phyloP scores from a whole-genome alignment of 352 stramenopile species.

The Aphanomyces cochlioides region DNA sequence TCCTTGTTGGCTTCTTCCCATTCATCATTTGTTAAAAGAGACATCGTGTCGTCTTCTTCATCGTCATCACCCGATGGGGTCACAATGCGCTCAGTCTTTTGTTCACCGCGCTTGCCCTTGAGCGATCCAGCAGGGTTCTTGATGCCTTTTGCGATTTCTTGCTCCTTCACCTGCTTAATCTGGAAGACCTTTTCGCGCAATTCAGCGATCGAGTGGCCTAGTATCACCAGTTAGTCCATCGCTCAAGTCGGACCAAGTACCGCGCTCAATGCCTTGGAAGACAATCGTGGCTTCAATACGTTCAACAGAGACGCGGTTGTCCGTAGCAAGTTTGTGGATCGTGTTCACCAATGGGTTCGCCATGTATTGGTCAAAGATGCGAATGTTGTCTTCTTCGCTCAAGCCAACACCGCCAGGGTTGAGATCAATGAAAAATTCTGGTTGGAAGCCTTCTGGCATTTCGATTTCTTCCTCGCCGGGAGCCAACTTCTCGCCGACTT shows the following conservation, averaged over 20 bases:
- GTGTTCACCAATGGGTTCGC: slow-evolving; percentile 85
- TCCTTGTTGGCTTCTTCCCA: slow-evolving; percentile 56
- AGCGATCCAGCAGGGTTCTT: slow-evolving; percentile 58
- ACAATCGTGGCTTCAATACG: slow-evolving; percentile 78
- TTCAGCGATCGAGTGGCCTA: slow-evolving; percentile 49
- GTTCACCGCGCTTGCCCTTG: slow-evolving; percentile 37
- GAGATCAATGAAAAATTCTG: slow-evolving; percentile 41
- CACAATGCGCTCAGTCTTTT: neutral
- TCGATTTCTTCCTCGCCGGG: slow-evolving; percentile 59
- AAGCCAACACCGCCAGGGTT: slow-evolving; percentile 68
- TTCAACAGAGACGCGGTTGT: slow-evolving; percentile 65
- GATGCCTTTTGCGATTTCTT: slow-evolving; percentile 49
- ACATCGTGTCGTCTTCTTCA: slow-evolving; percentile 41
- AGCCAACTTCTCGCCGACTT: slow-evolving; percentile 35
- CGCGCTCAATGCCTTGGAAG: slow-evolving; percentile 65
- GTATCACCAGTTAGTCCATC: neutral
- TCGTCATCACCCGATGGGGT: slow-evolving; percentile 32
- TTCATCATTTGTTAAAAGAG: slow-evolving; percentile 48
- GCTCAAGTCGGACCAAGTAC: neutral
- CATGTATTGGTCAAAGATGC: slow-evolving; percentile 80
- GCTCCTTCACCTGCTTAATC: slow-evolving; percentile 52
- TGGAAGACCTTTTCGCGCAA: slow-evolving; percentile 46
- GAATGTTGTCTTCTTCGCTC: slow-evolving; percentile 63
- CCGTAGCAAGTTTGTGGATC: slow-evolving; percentile 73
- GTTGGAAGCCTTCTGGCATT: slow-evolving; percentile 45